Base-by-base conservation (phyloP, 2,329 filamentous ascomycete species). In the Blastomyces parvus region DNA sequence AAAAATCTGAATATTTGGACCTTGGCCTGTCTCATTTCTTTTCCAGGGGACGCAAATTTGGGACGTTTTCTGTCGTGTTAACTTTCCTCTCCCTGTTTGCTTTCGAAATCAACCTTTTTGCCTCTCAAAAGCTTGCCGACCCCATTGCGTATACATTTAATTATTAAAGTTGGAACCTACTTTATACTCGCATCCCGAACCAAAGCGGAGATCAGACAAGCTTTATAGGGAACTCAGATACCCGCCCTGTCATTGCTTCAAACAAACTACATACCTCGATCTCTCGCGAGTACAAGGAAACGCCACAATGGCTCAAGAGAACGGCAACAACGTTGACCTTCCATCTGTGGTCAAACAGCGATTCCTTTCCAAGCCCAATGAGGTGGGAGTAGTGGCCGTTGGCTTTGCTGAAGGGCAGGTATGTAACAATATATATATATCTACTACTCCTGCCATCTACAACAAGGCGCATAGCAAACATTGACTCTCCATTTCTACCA, bases 371-470 rank as follows among this genome's bases (percentile, higher is more conserved):
- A 83, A 87, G 73, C 84, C 86, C 40, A 83, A 89, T 72, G 87
- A 97, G 72, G 83, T 99, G 67, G 94, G 93, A 66, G 84, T 99
- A 63, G 91, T 97, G 46, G 91, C 93, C 59, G 94, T 97, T 46
- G 93, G 93, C 66, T 99, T 97, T 81, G 96, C 91, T 62, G 93
- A 93, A 68, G 94, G 94, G 63, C 94, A 97, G 86, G 91, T 94
- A 86, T 70, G 82, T 71, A 61, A 36, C 14, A 19, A 6, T 55
- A 14, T 33, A 22, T 55, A 30, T 27, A 38, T n/a, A 27, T 11
- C 42, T 52, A 36, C 25, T 14, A n/a, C n/a, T n/a, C 66, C 64
- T 62, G 65, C 64, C 68, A 27, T 22, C 22, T n/a, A 33, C 30
- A n/a, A n/a, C 52, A 55, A 11, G 8, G 40, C 42, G 19, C 8